Evolutionary conservation across 345 rosid species (phyloP), one percentile per base, ranked within the genome.

Genomic region (Moringa oleifera): DNA sequence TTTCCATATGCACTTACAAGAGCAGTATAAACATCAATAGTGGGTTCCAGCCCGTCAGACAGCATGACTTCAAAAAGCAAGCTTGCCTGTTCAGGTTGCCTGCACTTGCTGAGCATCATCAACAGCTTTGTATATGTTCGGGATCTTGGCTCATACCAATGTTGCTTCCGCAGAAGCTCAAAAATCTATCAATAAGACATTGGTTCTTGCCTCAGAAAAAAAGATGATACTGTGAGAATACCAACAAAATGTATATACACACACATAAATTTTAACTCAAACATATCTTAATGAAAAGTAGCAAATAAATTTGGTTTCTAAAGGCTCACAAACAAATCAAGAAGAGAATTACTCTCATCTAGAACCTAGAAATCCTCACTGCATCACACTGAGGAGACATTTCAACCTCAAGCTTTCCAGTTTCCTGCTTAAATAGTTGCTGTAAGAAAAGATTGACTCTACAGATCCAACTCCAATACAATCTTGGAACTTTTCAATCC

Each of bases 101-200:
- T 65, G 76, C 98, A 85, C 68, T 75, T 85, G 61, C 95, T 88
- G 53, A 91, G 90, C 76, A 85, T 87, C 87, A 85, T 79, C 67
- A 89, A 69, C 20, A 87, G 65, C 75, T 79, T 89, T 20, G 87
- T 69, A 61, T 83, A 84, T 0, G 84, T 82, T 65, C 75, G 85
- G 79, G 90, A 73, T 72, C 92, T 82, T 51, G 96, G 89, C 56
- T 77, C 75, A 62, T 92, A 87, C 96, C 96, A 88, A 0, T 75
- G 85, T 64, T 92, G 91, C 77, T 80, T 78, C 13, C 89, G 87
- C 21, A 92, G 89, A 69, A 87, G 96, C 55, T 68, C 71, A 63
- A 89, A 87, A 59, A 89, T 87, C 93, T 85, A 71, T 52, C 37
- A 58, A 51, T 31, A 36, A 9, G 46, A 60, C 66, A 9, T 10